phyloP scores from a whole-genome alignment of 345 rosid species.

The Passiflora organensis region DNA sequence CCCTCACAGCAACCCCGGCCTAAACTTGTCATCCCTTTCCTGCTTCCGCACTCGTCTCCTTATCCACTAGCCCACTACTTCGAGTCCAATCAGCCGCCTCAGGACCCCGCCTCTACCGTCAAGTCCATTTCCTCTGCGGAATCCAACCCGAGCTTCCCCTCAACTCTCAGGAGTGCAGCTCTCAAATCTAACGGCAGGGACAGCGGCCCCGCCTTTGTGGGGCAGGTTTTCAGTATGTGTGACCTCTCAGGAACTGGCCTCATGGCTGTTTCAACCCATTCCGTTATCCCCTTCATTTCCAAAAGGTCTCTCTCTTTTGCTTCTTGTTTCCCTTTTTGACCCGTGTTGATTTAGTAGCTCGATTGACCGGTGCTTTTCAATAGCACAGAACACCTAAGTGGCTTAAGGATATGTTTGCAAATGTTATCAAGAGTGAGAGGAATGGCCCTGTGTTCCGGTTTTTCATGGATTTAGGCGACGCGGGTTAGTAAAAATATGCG shows the following conservation, averaged over 20 bases:
- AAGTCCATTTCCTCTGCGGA: conserved; percentile 42
- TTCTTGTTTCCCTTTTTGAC: too few species aligned
- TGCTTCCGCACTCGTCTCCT: conserved; percentile 31
- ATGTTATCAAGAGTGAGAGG: conserved; percentile 75
- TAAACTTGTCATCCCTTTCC: conserved; percentile 49
- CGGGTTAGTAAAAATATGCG: conserved; percentile 40
- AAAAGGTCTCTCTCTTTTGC: conserved; percentile 38
- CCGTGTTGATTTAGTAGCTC: neutral
- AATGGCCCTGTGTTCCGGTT: conserved; percentile 86
- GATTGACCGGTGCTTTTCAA: conserved; percentile 10
- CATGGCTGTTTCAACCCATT: conserved; percentile 93
- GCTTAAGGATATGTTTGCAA: conserved; percentile 82
- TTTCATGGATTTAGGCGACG: conserved; percentile 95
- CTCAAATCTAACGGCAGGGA: conserved; percentile 57
- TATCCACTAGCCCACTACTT: conserved; percentile 8
- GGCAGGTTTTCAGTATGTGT: conserved; percentile 97
- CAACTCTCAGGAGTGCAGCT: conserved; percentile 70
- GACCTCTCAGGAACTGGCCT: conserved; percentile 96
- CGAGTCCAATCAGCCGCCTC: conserved; percentile 35
- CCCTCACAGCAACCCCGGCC: conserved; percentile 13
- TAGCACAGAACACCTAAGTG: conserved; percentile 72
- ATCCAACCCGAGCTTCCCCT: conserved; percentile 56
- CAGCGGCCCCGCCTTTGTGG: conserved; percentile 93
- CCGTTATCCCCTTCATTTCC: conserved; percentile 82
- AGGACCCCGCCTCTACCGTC: conserved; percentile 36